Conservation (phyloP, 768 basidiomycete species). For the Trametes gibbosa region DNA sequence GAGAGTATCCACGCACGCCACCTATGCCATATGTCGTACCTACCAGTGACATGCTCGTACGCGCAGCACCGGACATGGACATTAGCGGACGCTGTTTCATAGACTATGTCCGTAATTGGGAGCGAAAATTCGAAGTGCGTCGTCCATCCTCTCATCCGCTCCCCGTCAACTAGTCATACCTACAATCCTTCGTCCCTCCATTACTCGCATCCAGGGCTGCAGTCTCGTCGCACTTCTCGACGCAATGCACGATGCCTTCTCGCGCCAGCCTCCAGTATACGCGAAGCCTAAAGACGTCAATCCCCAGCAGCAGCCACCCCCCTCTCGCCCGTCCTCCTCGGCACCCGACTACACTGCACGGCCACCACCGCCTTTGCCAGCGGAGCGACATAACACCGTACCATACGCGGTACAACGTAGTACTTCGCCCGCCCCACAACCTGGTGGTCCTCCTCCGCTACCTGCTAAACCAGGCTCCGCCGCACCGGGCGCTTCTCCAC, state of each 20-base stretch:
- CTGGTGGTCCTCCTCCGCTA: constrained; percentile 36
- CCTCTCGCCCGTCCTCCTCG: constrained; percentile 15
- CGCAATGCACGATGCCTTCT: constrained; percentile 81
- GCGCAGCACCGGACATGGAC: constrained; percentile 72
- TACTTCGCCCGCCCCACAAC: constrained; percentile 2
- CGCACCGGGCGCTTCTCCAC: constrained; percentile 3
- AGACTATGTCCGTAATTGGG: constrained; percentile 77
- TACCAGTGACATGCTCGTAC: constrained; percentile 86
- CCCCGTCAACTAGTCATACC: not conserved
- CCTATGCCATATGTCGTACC: constrained; percentile 93
- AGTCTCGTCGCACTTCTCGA: constrained; percentile 70
- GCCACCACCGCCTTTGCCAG: constrained; percentile 28
- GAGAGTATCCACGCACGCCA: constrained; percentile 77
- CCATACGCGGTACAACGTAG: not conserved
- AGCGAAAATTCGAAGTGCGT: constrained; percentile 78
- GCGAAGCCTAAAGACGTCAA: constrained; percentile 59
- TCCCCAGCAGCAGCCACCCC: constrained; percentile 8
- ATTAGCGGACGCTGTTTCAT: constrained; percentile 71
- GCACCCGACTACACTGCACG: constrained; percentile 25
- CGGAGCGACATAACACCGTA: constrained; percentile 10
- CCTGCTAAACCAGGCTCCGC: constrained; percentile 37
- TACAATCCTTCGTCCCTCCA: constrained; percentile 17
- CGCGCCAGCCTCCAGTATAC: constrained; percentile 84
- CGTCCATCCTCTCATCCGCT: constrained; percentile 7
- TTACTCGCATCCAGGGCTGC: constrained; percentile 56